Base-by-base conservation (phyloP, 352 stramenopile species). In the Pythium scleroteichum region DNA sequence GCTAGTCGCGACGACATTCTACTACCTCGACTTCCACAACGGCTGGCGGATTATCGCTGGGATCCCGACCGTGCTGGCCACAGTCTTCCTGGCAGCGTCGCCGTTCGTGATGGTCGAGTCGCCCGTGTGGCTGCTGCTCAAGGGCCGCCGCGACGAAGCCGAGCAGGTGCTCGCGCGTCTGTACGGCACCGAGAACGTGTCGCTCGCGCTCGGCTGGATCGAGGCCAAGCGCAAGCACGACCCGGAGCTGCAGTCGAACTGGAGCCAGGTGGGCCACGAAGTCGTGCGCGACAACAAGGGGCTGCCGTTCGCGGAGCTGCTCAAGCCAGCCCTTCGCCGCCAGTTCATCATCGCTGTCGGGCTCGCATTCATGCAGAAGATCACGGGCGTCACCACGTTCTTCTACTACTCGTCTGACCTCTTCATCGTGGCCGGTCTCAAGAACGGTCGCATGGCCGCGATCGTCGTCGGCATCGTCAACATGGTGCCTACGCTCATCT, bases 31-130 rank as follows among this genome's bases (percentile, higher is more conserved):
- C 55, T 80, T 77, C 2, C 69, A 61, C 24, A 58, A 53, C 5
- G 77, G 75, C 26, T 90, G 78, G 78, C 76, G 81, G 9, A 76
- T 82, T 59, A 81, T 84, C 57, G 80, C 75, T 45, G 80, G 39
- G 7, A 82, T 90, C 29, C 76, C 77, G 20, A 74, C 83, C 24
- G 53, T 85, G 38, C 59, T 88, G 2, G 79, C 66, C 1, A 68
- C 14, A 0, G 49, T 79, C 19, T 84, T 87, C 50, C 42, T 86
- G 17, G 4, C 72, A 4, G 27, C 81, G 10, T 66, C 74, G 32
- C 73, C 66, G 10, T 69, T 68, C 16, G 64, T 79, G 32, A 80
- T 76, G 38, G 73, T 75, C 1, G 74, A 84, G 45, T 81, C 68
- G 33, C 79, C 59, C 0, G 59, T 63, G 40, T 82, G 73, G 73